Evolutionary conservation across 805 yeast species (phyloP).

Genomic region (Cyberlindnera maritima): DNA sequence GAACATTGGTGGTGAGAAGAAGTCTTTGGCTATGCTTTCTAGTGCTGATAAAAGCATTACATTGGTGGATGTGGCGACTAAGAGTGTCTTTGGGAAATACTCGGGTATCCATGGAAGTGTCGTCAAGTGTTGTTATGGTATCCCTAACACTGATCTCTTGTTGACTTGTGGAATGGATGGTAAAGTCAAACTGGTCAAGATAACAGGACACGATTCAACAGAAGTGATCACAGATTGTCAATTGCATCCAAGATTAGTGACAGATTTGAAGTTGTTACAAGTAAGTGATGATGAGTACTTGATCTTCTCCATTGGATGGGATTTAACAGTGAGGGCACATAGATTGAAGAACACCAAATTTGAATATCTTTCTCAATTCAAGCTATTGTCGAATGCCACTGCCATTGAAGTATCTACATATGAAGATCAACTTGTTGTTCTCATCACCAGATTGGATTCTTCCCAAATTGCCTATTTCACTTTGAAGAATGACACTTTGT

Average conservation of each 20-base stretch:
- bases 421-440: conserved; percentile 35
- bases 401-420: conserved; percentile 40
- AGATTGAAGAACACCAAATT: conserved; percentile 24
- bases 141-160: conserved; percentile 28
- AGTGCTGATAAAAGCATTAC: conserved; percentile 19
- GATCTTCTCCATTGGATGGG: conserved; percentile 61
- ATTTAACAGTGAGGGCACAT: conserved; percentile 41
- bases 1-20: conserved; percentile 15
- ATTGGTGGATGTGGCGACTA: conserved; percentile 17
- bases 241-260: conserved; percentile 39
- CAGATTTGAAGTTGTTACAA: conserved; percentile 29
- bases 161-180: conserved; percentile 57
- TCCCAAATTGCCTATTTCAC: conserved; percentile 51
- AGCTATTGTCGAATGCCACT: conserved; percentile 49
- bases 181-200: conserved; percentile 28
- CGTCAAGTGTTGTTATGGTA: conserved; percentile 33
- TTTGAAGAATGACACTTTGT: conserved; percentile 20
- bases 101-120: conserved; percentile 26
- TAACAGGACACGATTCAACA: conserved; percentile 11
- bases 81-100: conserved; percentile 3
- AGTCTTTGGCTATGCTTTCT: conserved; percentile 16
- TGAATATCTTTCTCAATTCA: conserved; percentile 27
- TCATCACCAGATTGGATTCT: conserved; percentile 59
- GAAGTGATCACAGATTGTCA: conserved; percentile 22
- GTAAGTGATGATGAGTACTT: conserved; percentile 28